phyloP scores from a whole-genome alignment of 495 filamentous ascomycete genomes.

The Talaromyces ruber region DNA sequence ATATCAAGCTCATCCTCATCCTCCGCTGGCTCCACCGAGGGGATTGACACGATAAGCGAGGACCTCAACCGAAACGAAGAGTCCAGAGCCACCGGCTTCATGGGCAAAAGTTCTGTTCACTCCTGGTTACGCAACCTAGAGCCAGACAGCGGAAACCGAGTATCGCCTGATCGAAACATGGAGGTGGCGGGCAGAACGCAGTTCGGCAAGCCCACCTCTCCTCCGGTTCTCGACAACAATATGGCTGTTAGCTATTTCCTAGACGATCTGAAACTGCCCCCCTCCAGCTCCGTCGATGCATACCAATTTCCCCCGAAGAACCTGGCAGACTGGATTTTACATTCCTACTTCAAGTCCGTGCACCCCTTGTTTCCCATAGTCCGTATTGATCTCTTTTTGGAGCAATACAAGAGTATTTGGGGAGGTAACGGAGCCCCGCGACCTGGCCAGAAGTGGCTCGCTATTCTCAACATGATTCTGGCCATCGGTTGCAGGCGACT shows the following conservation, averaged over 20 bases:
- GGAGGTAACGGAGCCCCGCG: conserved; percentile 7
- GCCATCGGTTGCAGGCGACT: conserved; percentile 48
- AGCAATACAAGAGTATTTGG: conserved; percentile 34
- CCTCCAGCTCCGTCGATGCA: conserved; percentile 33
- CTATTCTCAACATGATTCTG: conserved; percentile 56
- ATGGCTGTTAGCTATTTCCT: conserved; percentile 45
- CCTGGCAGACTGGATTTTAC: conserved; percentile 42
- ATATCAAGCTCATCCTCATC: conserved; percentile 24
- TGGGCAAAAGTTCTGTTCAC: conserved; percentile 56
- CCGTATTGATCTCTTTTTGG: conserved; percentile 26
- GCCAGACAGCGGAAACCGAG: conserved; percentile 13
- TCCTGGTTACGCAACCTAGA: conserved; percentile 47
- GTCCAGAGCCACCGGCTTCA: conserved; percentile 44
- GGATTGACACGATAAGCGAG: conserved; percentile 47
- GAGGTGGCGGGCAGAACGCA: not conserved
- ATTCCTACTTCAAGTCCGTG: conserved; percentile 48
- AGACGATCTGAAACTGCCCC: conserved; percentile 41
- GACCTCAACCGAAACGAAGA: conserved; percentile 46
- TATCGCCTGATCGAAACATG: not conserved
- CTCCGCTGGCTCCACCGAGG: conserved; percentile 50
- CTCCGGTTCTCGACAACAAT: conserved; percentile 14
- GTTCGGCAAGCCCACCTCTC: not conserved
- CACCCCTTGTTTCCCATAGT: conserved; percentile 51
- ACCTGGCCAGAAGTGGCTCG: conserved; percentile 41
- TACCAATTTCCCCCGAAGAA: conserved; percentile 40